Conservation (phyloP, 148 eudicot genomes). For the Fagopyrum esculentum region DNA sequence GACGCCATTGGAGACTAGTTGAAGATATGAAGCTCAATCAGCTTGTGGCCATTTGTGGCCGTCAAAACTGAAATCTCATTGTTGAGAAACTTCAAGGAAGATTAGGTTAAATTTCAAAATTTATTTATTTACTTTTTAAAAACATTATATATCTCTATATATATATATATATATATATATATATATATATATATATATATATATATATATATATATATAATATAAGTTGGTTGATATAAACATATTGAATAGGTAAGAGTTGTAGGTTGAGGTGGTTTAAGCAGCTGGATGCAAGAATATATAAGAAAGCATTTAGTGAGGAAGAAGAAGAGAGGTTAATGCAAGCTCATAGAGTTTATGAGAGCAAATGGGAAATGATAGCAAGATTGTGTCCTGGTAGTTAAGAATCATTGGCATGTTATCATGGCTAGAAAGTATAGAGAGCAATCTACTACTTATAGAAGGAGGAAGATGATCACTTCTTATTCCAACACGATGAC, state of each 20-base stretch:
- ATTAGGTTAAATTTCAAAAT: no score
- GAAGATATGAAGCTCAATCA: constrained; percentile 30
- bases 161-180: no score
- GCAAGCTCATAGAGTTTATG: constrained; percentile 37
- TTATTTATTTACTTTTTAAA: no score
- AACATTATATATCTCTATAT: background rate
- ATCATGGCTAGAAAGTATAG: no score
- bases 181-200: no score
- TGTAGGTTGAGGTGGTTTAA: constrained; percentile 50
- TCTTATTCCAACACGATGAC: no score
- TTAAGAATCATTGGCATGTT: constrained; percentile 50
- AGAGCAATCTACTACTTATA: no score
- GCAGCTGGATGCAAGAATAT: constrained; percentile 42
- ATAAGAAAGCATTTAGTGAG: constrained; percentile 38
- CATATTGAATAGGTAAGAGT: constrained; percentile 38
- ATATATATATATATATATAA: no score
- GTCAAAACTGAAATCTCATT: constrained; percentile 37
- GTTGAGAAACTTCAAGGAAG: no score
- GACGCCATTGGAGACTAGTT: constrained; percentile 38
- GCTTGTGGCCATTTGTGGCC: constrained; percentile 28
- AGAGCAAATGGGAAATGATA: constrained; percentile 48
- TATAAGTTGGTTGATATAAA: no score
- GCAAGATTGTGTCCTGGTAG: constrained; percentile 40
- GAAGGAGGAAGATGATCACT: no score
- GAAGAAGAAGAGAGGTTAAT: constrained; percentile 46